A percentile compares a stretch with the other conserved stretches of the same genome.
Conservation (phyloP, 2,329 filamentous ascomycete species). For the Neonectria ditissima region DNA sequence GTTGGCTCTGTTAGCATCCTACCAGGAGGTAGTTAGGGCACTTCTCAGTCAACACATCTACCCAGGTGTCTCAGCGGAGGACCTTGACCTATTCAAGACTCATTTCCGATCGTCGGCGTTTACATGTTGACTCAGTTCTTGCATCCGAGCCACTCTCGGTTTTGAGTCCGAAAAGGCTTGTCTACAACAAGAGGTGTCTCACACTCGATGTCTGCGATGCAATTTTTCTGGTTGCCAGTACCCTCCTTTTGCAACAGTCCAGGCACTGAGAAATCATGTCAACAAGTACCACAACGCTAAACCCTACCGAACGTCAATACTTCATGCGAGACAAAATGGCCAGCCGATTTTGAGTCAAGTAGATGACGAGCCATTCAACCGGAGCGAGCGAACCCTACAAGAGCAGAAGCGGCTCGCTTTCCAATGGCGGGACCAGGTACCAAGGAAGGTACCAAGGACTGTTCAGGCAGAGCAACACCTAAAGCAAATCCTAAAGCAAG, state of each 20-base stretch:
- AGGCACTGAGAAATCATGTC: background rate
- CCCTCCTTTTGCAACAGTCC: background rate
- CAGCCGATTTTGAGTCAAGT: background rate
- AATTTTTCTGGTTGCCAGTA: conserved; percentile 1
- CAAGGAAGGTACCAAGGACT: no score
- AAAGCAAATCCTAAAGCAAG: no score
- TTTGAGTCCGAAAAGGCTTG: conserved; percentile 13
- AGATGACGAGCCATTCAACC: background rate
- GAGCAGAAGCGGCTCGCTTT: background rate
- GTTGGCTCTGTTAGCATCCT: conserved; percentile 1
- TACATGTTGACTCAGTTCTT: conserved; percentile 18
- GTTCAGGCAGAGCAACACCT: no score
- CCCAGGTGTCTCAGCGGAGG: background rate
- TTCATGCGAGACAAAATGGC: background rate
- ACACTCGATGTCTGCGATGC: conserved; percentile 22
- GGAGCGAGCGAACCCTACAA: background rate
- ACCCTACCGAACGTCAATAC: background rate
- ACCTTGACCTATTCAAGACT: conserved; percentile 21
- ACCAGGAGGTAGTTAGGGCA: conserved; percentile 15
- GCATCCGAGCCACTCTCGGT: conserved; percentile 9
- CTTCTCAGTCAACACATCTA: background rate
- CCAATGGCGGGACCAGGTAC: no score
- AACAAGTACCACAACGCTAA: background rate
- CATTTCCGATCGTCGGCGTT: conserved; percentile 19
- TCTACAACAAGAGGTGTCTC: conserved; percentile 6